These are phyloP conservation scores for Boletus bicolor DNA, from an alignment of 768 basidiomycete species.

Conservation along the genomic window DNA sequence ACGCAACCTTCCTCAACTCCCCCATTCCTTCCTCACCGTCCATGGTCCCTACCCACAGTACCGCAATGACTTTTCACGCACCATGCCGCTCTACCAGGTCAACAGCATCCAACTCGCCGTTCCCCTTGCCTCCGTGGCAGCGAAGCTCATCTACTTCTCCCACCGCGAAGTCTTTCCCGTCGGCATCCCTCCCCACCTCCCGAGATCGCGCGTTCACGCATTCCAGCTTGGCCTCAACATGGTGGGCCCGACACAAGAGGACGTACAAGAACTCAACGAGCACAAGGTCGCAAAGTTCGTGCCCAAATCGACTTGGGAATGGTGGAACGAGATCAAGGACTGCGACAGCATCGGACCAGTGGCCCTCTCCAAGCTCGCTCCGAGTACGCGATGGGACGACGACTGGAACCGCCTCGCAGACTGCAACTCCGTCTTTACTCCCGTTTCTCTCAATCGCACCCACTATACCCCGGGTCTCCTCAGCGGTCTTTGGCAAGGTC, in stretches of 20 bases:
- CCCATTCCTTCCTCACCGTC: slow-evolving; percentile 32
- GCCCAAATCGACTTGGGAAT: slow-evolving; percentile 14
- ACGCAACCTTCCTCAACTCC: slow-evolving; percentile 10
- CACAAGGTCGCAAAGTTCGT: slow-evolving; percentile 36
- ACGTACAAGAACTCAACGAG: slow-evolving; percentile 56
- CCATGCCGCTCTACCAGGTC: slow-evolving; percentile 29
- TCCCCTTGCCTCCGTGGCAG: slow-evolving; percentile 54
- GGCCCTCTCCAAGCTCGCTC: slow-evolving; percentile 24
- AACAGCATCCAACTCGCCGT: slow-evolving; percentile 25
- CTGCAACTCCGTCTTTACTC: slow-evolving; percentile 40
- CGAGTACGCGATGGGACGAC: slow-evolving; percentile 50
- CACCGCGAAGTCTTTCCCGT: slow-evolving; percentile 51
- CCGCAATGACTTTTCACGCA: slow-evolving; percentile 33
- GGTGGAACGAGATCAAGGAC: slow-evolving; percentile 19
- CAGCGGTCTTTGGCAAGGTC: slow-evolving; percentile 60
- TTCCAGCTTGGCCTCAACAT: slow-evolving; percentile 23
- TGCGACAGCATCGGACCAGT: slow-evolving; percentile 24
- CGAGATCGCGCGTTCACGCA: slow-evolving; percentile 32
- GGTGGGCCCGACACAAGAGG: slow-evolving; percentile 50
- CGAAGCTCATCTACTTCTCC: slow-evolving; percentile 61
- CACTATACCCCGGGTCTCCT: slow-evolving; percentile 52
- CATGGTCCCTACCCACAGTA: slow-evolving; percentile 52
- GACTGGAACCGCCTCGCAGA: slow-evolving; percentile 55
- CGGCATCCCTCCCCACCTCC: slow-evolving; percentile 37
- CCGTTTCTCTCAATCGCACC: slow-evolving; percentile 27